phyloP scores from a whole-genome alignment of 2,329 filamentous ascomycete species.

The Pyrenophora graminea region DNA sequence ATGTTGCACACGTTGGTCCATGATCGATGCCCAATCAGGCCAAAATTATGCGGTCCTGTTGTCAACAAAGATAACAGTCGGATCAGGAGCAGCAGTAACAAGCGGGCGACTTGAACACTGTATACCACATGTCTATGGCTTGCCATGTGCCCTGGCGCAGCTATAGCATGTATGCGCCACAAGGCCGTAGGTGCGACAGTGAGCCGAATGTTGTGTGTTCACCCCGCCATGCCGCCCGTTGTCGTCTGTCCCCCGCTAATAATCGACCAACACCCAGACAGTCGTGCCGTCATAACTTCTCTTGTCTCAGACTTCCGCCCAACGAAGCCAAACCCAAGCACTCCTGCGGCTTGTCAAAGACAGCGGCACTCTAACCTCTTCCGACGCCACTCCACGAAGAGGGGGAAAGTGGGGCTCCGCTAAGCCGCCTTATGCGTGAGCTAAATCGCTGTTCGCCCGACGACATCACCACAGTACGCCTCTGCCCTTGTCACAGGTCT shows the following conservation, averaged over 20 bases:
- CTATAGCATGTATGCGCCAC: constrained; percentile 8
- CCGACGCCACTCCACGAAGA: constrained; percentile 26
- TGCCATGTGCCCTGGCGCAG: neutral
- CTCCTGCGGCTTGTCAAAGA: constrained; percentile 1
- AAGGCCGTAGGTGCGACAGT: neutral
- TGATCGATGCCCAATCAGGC: constrained; percentile 24
- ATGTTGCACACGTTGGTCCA: constrained; percentile 23
- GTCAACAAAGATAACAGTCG: constrained; percentile 21
- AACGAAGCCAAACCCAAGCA: constrained; percentile 3
- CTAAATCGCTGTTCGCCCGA: constrained; percentile 29
- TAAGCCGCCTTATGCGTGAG: constrained; percentile 34
- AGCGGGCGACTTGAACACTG: neutral
- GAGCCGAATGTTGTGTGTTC: constrained; percentile 2
- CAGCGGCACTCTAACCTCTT: constrained; percentile 10
- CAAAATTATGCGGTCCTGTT: constrained; percentile 16
- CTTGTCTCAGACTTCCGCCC: constrained; percentile 6
- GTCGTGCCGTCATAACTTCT: constrained; percentile 17
- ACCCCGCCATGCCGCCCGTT: constrained; percentile 14
- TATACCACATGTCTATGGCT: too few relatives aligned
- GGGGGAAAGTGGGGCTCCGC: constrained; percentile 26
- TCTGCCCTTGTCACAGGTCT: constrained; percentile 25
- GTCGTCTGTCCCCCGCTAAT: constrained; percentile 18
- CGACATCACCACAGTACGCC: constrained; percentile 28
- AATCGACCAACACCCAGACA: constrained; percentile 3
- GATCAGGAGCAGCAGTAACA: neutral